These are phyloP conservation scores for Globisporangium carolinianum DNA, from an alignment of 352 stramenopile species.

Conservation along the genomic window DNA sequence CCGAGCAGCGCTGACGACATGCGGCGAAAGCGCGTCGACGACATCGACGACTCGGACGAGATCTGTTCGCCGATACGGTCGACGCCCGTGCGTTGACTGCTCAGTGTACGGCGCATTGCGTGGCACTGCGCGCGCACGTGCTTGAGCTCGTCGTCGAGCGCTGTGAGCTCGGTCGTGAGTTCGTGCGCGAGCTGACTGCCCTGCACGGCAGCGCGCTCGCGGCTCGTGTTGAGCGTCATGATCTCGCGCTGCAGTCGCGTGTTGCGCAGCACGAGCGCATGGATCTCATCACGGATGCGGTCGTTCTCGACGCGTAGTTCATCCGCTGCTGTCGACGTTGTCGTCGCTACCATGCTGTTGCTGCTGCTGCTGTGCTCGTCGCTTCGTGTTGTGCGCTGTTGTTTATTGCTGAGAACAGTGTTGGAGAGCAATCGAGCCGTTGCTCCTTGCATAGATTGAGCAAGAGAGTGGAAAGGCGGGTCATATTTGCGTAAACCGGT, in stretches of 20 bases:
- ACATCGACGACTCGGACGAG: conserved; percentile 12
- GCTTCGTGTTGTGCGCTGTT: not conserved
- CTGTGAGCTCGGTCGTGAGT: conserved; percentile 40
- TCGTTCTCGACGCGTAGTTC: conserved; percentile 56
- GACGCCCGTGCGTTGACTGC: conserved; percentile 15
- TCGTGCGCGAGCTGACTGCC: conserved; percentile 34
- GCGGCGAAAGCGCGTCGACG: conserved; percentile 13
- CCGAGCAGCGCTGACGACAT: conserved; percentile 16
- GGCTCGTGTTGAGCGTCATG: conserved; percentile 35
- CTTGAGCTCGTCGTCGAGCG: conserved; percentile 29
- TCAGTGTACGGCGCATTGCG: conserved; percentile 28
- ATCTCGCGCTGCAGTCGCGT: conserved; percentile 62
- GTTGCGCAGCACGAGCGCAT: conserved; percentile 51
- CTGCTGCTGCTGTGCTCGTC: no score
- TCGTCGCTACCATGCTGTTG: not conserved
- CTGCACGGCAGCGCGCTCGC: conserved; percentile 30
- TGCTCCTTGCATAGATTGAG: not conserved
- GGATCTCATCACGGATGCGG: conserved; percentile 44
- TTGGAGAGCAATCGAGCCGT: no score
- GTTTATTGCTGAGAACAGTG: not conserved
- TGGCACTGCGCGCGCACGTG: conserved; percentile 33
- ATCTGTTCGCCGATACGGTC: conserved; percentile 11
- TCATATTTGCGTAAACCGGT: not conserved
- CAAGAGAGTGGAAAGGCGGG: not conserved
- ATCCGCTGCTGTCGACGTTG: not conserved